Percentiles rank a stretch among this genome's conserved stretches.
Evolutionary conservation across 148 eudicot genomes (phyloP).

Genomic region (Rhododendron williamsianum): DNA sequence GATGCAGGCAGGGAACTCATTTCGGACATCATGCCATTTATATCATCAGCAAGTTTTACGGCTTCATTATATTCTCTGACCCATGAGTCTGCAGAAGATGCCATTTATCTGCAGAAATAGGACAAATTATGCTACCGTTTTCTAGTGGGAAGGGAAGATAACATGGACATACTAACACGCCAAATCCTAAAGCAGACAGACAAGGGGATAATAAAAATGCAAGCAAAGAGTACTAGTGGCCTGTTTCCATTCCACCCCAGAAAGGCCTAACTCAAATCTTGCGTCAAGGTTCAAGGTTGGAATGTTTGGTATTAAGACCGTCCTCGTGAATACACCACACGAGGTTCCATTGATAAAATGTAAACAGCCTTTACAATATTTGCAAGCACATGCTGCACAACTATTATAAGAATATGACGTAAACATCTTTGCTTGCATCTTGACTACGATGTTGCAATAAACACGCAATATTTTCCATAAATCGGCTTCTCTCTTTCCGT

Average conservation of each 20-base stretch:
- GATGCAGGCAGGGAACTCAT: constrained; percentile 44
- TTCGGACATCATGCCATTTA: constrained; percentile 66
- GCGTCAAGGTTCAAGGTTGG: neutral
- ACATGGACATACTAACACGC: neutral
- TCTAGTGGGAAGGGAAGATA: neutral
- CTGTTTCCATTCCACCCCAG: neutral
- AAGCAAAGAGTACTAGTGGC: neutral
- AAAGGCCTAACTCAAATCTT: neutral
- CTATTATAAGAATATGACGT: too few relatives aligned
- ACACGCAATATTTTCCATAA: neutral
- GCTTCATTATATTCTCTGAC: constrained; percentile 82
- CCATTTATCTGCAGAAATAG: constrained; percentile 40
- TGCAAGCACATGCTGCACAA: neutral
- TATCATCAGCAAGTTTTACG: constrained; percentile 67
- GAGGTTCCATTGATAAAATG: neutral
- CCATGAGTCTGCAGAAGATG: constrained; percentile 70
- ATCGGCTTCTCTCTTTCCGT: neutral
- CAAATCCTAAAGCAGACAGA: neutral
- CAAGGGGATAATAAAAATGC: neutral
- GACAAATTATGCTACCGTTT: neutral
- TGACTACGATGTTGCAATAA: neutral
- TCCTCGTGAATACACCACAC: too few relatives aligned
- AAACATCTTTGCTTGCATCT: neutral
- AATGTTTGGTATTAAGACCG: neutral
- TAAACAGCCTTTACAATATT: neutral